These are phyloP conservation scores for Zygnema circumcarinatum DNA, from an alignment of 139 green algal species.

Conservation along the genomic window DNA sequence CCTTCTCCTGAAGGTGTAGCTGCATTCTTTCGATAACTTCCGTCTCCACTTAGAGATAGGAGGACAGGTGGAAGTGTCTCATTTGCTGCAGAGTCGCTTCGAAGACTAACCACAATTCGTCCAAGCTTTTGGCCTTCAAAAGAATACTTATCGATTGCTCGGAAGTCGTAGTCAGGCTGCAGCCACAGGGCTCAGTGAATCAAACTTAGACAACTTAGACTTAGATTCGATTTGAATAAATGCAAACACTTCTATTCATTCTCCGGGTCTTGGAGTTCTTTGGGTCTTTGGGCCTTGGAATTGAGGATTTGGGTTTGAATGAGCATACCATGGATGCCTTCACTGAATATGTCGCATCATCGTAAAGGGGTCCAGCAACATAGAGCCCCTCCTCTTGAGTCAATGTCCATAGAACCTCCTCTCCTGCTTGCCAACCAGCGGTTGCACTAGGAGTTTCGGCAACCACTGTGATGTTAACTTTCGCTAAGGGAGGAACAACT, in stretches of 20 bases:
- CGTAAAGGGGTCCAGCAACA: slow-evolving; percentile 45
- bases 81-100: neutral
- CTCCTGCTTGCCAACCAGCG: slow-evolving; percentile 22
- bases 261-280: too few relatives aligned
- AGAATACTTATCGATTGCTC: slow-evolving; percentile 10
- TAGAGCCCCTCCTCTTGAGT: slow-evolving; percentile 31
- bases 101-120: slow-evolving; percentile 22
- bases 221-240: neutral
- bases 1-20: neutral
- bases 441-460: slow-evolving; percentile 20
- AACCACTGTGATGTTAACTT: slow-evolving; percentile 47
- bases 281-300: too few relatives aligned
- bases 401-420: slow-evolving; percentile 17
- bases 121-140: slow-evolving; percentile 55
- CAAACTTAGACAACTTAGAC: neutral
- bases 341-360: slow-evolving; percentile 51
- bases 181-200: neutral
- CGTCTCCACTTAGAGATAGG: slow-evolving; percentile 49
- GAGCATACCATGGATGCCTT: slow-evolving; percentile 25
- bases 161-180: slow-evolving; percentile 40
- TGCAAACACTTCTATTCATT: too few relatives aligned
- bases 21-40: slow-evolving; percentile 36
- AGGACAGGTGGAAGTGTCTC: slow-evolving; percentile 37
- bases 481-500: slow-evolving; percentile 21
- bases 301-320: too few relatives aligned